These are phyloP conservation scores for Coemansia sp. DNA, from an alignment of 192 early-diverging fungal genomes.

Conservation along the genomic window DNA sequence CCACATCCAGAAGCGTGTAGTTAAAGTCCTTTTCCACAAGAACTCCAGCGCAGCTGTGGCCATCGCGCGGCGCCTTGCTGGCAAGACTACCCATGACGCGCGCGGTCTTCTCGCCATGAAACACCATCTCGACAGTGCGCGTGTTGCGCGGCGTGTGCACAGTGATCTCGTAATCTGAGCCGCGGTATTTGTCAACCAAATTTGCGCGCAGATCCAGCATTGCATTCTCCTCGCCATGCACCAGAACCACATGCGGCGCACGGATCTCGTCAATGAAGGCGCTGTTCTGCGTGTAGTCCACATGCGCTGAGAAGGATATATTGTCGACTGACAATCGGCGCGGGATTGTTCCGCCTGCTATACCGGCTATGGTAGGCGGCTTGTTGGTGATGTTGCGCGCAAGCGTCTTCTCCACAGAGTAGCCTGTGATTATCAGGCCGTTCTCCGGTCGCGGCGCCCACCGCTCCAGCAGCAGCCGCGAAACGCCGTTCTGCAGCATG, in stretches of 20 bases:
- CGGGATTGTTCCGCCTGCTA: conserved; percentile 80
- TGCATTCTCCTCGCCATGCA: conserved; percentile 93
- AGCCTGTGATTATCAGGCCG: conserved; percentile 93
- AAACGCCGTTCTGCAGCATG: conserved; percentile 96
- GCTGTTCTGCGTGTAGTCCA: conserved; percentile 95
- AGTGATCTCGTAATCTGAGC: conserved; percentile 73
- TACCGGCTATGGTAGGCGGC: conserved; percentile 77
- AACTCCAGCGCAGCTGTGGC: conserved; percentile 71
- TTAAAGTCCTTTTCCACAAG: conserved; percentile 89
- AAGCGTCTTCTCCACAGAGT: conserved; percentile 95
- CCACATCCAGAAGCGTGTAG: conserved; percentile 79
- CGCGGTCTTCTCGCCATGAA: conserved; percentile 93
- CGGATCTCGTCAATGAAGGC: conserved; percentile 95
- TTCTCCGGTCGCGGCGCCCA: conserved; percentile 93
- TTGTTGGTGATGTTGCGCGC: conserved; percentile 83
- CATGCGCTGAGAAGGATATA: conserved; percentile 97
- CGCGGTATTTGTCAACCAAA: conserved; percentile 78
- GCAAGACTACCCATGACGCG: conserved; percentile 85
- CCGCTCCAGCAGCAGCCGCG: conserved; percentile 90
- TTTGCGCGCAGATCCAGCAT: conserved; percentile 91
- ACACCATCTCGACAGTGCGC: conserved; percentile 86
- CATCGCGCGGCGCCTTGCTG: conserved; percentile 67
- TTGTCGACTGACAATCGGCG: conserved; percentile 85
- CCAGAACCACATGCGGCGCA: conserved; percentile 87
- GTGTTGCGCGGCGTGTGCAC: conserved; percentile 90